Base-by-base conservation (phyloP, 176 grass and related monocot genomes). In the Cenchrus fungigraminus region DNA sequence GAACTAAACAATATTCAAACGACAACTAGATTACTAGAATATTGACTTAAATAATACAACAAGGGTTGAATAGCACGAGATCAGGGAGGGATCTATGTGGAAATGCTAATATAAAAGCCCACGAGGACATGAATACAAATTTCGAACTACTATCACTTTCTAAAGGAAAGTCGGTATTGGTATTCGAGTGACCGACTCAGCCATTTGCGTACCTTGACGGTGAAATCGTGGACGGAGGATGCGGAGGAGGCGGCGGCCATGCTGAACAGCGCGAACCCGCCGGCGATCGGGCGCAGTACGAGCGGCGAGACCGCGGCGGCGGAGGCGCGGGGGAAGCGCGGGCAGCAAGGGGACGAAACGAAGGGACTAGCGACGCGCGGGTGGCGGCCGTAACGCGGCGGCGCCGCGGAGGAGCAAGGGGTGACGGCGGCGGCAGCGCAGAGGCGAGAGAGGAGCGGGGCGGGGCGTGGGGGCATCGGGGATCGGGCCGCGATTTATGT, bases 201-300 rank as follows among this genome's bases (percentile, higher is more conserved):
- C 13, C 7, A 3, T 73, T 50, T 54, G 49, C 49, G 49, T 14
- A 97, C 97, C 91, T 99, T 96, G 58, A 96, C 93, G 83, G 91
- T 94, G 97, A 96, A 96, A 60, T 92, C 93, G 82, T 96, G 90
- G 59, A 99, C 86, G 68, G 97, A 94, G 70, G 76, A 74, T 22
- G 88, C 85, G 46, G 93, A 87, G 1, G 88, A 78, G 54, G 91
- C 88, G 65, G 97, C 90, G 45, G 82, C 87, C 82, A 85, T 85
- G 82, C 82, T 89, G 82, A 70, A 85, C 10, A 76, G 70, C 52
- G 82, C 71, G 82, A 89, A 80, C 28, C 82, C 70, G 42, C 52
- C 52, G 62, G 61, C 20, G 61, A 65, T 63, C 62, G 77, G 52
- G 69, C 61, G 85, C 19, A 58, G 52, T n/a, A 74, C n/a, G 43